These are phyloP conservation scores for Suhomyces tanzawaensis DNA, from an alignment of 805 yeast genomes.

Conservation along the genomic window DNA sequence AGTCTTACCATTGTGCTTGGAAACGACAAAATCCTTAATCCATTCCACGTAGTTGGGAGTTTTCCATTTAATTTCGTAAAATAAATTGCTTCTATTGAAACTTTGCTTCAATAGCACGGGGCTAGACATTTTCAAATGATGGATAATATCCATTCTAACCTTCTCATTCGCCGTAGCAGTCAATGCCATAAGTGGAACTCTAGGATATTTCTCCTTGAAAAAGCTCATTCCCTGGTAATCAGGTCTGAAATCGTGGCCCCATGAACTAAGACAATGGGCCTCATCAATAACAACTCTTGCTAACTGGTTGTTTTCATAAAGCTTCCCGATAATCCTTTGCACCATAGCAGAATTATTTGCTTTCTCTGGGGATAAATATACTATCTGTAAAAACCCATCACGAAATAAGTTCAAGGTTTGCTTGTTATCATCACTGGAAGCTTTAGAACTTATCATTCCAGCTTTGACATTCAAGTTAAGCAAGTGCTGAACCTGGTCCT, in stretches of 20 bases:
- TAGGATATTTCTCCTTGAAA: conserved; percentile 72
- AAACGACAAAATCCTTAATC: conserved; percentile 53
- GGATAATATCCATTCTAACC: conserved; percentile 81
- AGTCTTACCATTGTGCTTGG: conserved; percentile 53
- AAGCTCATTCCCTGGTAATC: conserved; percentile 81
- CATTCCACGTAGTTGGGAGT: conserved; percentile 53
- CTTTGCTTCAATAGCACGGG: conserved; percentile 80
- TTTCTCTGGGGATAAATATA: conserved; percentile 95
- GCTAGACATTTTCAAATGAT: conserved; percentile 61
- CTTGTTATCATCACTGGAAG: conserved; percentile 58
- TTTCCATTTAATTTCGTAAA: conserved; percentile 74
- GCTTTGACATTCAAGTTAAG: conserved; percentile 68
- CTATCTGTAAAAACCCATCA: conserved; percentile 66
- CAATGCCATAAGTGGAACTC: conserved; percentile 88
- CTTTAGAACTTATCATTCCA: conserved; percentile 83
- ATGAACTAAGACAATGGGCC: conserved; percentile 96
- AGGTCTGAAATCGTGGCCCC: conserved; percentile 99
- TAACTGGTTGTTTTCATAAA: conserved; percentile 54
- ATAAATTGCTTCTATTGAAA: conserved; percentile 84
- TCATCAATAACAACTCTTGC: conserved; percentile 94
- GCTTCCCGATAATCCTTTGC: conserved; percentile 55
- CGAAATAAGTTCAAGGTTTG: conserved; percentile 60
- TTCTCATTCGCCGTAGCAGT: conserved; percentile 96
- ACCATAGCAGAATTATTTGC: conserved; percentile 71
- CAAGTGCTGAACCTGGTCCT: conserved; percentile 90